Base-by-base conservation (phyloP, 805 yeast species). In the Groenewaldozyma salmanticensis region DNA sequence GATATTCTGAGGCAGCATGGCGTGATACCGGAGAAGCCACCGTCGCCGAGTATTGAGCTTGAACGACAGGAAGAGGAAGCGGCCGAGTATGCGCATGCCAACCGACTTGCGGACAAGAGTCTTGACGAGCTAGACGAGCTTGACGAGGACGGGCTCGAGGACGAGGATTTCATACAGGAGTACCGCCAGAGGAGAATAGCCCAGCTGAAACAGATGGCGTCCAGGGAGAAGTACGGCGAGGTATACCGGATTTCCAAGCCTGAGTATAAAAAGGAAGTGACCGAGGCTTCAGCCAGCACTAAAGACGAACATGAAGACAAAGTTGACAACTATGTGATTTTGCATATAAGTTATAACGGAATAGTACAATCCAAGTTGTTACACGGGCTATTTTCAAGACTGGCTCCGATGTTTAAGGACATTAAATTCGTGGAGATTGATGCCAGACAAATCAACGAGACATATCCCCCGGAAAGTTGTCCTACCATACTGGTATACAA, bases 71-170 rank as follows among this genome's bases (percentile, higher is more conserved):
- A 88, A 35, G 87, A 81, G 22, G 94, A 84, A 40, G 95, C 94
- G 0, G 71, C 86, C 11, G 70, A 69, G 40, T 72, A 68, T 42
- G 95, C 86, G 53, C 88, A 86, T 58, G 94, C 79, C 7, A 82
- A 84, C 59, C 67, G 96, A 44, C 67, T 88, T 20, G 95, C 86
- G 47, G 74, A 71, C 47, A 77, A 81, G 55, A 78, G 78, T 47
- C 54, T 90, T 20, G 85, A 81, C 29, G 96, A 87, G 57, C 67
- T 92, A 37, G 95, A 82, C 42, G 96, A 72, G 46, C 62, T 88
- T 33, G 96, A 90, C 58, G 96, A 81, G 51, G 94, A 86, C 33
- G 96, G 90, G 54, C 94, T 85, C 50, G 96, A 87, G 51, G 96
- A 85, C 42, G 68, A 63, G 45, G 70, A 58, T 22, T 90, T 90